Evolutionary conservation across 257 asterid genomes (phyloP), one percentile per base, ranked within the genome.

Genomic region (Plantago ovata): DNA sequence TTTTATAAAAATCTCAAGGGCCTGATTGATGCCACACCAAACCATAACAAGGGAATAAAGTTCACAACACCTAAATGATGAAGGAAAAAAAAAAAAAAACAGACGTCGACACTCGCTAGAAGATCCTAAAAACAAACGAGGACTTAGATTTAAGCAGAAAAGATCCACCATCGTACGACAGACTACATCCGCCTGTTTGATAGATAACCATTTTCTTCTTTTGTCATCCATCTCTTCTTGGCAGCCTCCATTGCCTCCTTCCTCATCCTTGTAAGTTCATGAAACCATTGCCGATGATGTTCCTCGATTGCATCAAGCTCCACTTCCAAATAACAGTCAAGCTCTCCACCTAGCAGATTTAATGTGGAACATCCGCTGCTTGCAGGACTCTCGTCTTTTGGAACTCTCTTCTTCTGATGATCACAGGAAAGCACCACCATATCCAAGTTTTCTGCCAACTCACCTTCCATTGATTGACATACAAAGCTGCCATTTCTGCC

Each of bases 171-270:
- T 8, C 36, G 7, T 8, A 28, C 4, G 32, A 24, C 32, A 2
- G 5, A 2, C 36, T 28, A 28, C 7, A 8, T 8, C 4, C 0
- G 36, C 0, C 7, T 20, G 16, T 13, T 73, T 71, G 66, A 22
- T 63, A 69, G 48, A 48, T 56, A 15, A 46, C 56, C 33, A 38
- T 60, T 56, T 79, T 71, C 67, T 70, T 63, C 36, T 61, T 73
- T 79, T 7, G 63, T 10, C 70, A 55, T 65, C 90, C 90, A 85
- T 63, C 69, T 62, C 54, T 73, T 85, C 62, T 53, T 74, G 41
- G 73, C 61, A 12, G 65, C 61, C 58, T 74, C 76, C 65, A 69
- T 36, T 13, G 76, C 80, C 2, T 51, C 61, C 56, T 62, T 58
- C 63, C 60, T 74, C 76, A 62, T 58, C 65, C 22, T 62, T 0